Evolutionary conservation across 1,139 yeast genomes (phyloP), one percentile per base, ranked within the genome.

Genomic region (Yamadazyma epiphylla): DNA sequence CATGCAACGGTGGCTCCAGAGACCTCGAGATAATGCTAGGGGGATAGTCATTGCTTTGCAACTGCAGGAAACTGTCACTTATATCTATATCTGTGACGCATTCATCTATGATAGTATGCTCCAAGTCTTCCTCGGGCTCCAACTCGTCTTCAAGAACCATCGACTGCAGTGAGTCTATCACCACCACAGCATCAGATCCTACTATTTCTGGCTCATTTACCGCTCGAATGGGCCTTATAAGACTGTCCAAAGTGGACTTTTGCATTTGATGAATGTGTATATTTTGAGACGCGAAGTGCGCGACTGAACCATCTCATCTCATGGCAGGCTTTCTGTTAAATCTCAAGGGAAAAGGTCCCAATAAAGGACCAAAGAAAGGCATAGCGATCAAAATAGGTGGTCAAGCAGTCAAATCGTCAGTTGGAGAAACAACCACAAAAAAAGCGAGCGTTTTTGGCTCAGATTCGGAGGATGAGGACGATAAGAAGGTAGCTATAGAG

Each of bases 271-370:
- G 8, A 19, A 27, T 16, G 19, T 16, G 8, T 12, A 27, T 12
- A 22, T 7, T 20, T 16, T 14, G 13, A 26, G 23, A 26, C 30
- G 32, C 27, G 26, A 22, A 4, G 22, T 15, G 21, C 19, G 15
- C 28, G 17, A 15, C 14, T 4, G 13, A 19, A 19, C 7, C 5
- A n/a, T 8, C 11, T 7, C 5, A 7, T 20, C 7, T 10, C 15
- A 51, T 51, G 56, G 38, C 43, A 10, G 57, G 62, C 14, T 49
- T 58, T 28, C 55, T 47, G 44, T 39, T 60, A 16, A 59, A 47
- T 28, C 42, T 58, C 33, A 55, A 45, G 39, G 43, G 32, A 24
- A 38, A 35, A 28, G 33, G 27, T 27, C 27, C 26, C 11, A 26
- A 33, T n/a, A n/a, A 9, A 12, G 9, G 8, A 19, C 6, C 6